Base-by-base conservation (phyloP, 1,284 basidiomycete genomes). In the Phylloporus sp. region DNA sequence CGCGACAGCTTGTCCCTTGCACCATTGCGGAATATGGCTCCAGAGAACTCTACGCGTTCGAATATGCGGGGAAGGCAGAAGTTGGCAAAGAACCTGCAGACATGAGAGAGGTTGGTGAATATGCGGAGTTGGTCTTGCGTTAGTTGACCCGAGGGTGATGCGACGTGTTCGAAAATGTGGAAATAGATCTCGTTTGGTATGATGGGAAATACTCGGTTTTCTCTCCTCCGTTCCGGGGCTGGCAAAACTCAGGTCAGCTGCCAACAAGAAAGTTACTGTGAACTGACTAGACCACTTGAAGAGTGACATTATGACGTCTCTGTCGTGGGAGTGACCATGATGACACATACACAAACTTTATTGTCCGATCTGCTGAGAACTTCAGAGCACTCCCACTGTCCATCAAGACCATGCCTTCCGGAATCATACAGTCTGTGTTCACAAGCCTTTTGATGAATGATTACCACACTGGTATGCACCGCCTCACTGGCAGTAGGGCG, bases 51-150 rank as follows among this genome's bases (percentile, higher is more conserved):
- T 15, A 82, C 20, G 15, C 65, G 66, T 39, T 75, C 69, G 64
- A 80, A 82, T 13, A 80, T 68, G 37, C 76, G 77, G 0, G 80
- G 77, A 17, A 81, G 68, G 26, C 74, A 70, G 1, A 76, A 37
- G 24, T 75, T 72, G 57, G 74, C 76, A 62, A 84, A 84, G 67
- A 81, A 78, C 32, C 77, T 77, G 66, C 83, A 84, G 34, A 81
- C 80, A 47, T 72, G 71, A 7, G 79, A 76, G 32, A 84, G 72
- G 15, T 67, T 74, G 32, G 67, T 64, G 17, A 82, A 68, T 4
- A 57, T 62, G 13, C 26, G 56, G 49, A 67, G 66, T 53, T 68
- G 58, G 26, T 69, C 66, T 32, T 58, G 53, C 2, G 31, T 24
- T 10, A 64, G 52, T 29, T 18, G 39, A 6, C 31, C 24, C 1